Evolutionary conservation across 2,329 filamentous ascomycete genomes (phyloP), one percentile per base, ranked within the genome.

Genomic region (Epichloe sylvatica): DNA sequence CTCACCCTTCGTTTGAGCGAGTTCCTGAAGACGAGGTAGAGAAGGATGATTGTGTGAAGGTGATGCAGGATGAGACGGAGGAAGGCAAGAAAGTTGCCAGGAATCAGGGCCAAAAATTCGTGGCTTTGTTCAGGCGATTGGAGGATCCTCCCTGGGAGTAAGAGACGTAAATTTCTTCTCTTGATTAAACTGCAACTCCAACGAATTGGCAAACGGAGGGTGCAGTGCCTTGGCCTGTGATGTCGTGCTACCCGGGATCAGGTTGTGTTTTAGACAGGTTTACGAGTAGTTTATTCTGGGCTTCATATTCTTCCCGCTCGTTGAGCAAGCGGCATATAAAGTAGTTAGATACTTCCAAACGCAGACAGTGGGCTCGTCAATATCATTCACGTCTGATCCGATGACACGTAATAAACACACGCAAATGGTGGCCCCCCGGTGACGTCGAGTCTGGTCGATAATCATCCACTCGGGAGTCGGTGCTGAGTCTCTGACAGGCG

Each of bases 1-100:
- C 75, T 30, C 85, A 90, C 62, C 81, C 80, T 15, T 77, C 85
- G 45, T 97, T 94, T 66, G 84, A 88, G 68, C 74, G 87, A 53
- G 73, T 96, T 4, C 58, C 74, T 0, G 78, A 81, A 52, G 78
- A 80, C 53, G 84, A 87, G 54, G 74, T 80, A 57, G 79, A 83
- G 51, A 71, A 68, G 33, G 84, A 91, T 63, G 74, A 79, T 54
- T 88, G 84, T 62, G 84, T 91, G 6, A 69, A 69, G 50, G 73
- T 85, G 49, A 94, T 92, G 86, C 75, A 70, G 60, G 77, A 75
- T 36, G 89, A 92, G 69, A 98, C 94, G 3, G 92, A 98, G 66
- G 94, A 98, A 70, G 88, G 90, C 35, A 96, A 95, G 73, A 98
- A 98, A 71, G 92, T 98, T 13, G 80, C 82, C 58, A 79, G 92